Percentiles rank a stretch among this genome's conserved stretches.
These are phyloP conservation scores for Phialemonium atrogriseum DNA, from an alignment of 2,329 filamentous ascomycete species.

Conservation along the genomic window DNA sequence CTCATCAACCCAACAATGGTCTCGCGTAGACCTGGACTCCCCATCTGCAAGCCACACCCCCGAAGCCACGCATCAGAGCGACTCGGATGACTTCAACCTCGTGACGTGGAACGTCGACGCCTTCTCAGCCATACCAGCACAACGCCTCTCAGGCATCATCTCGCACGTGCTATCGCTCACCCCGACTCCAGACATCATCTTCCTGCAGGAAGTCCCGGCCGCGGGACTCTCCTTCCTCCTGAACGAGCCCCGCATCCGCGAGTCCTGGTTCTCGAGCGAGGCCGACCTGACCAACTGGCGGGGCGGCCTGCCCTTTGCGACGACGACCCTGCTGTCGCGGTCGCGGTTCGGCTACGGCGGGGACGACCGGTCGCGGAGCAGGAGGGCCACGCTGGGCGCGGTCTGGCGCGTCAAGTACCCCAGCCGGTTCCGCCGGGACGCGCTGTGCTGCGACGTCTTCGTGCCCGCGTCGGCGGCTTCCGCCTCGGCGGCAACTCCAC, in stretches of 20 bases:
- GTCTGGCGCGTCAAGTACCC: slow-evolving; percentile 22
- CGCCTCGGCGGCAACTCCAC: background rate
- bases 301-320: slow-evolving; percentile 13
- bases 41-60: no score
- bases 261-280: slow-evolving; percentile 23
- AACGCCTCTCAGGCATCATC: slow-evolving; percentile 19
- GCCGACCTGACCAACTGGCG: slow-evolving; percentile 14
- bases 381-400: slow-evolving; percentile 14
- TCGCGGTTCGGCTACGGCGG: slow-evolving; percentile 11
- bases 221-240: slow-evolving; percentile 16
- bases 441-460: slow-evolving; percentile 26
- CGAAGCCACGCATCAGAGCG: no score
- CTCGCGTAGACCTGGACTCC: background rate
- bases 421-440: slow-evolving; percentile 22
- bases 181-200: slow-evolving; percentile 20
- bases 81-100: slow-evolving; percentile 8
- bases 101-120: slow-evolving; percentile 25
- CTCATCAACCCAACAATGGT: background rate
- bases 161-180: slow-evolving; percentile 10
- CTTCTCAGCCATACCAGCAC: slow-evolving; percentile 5
- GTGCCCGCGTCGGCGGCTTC: slow-evolving; percentile 6
- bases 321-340: slow-evolving; percentile 20
- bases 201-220: slow-evolving; percentile 24
- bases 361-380: background rate
- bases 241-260: slow-evolving; percentile 14